These are phyloP conservation scores for Isoetes taiwanensis DNA, from an alignment of 75 land plant species.

Conservation along the genomic window DNA sequence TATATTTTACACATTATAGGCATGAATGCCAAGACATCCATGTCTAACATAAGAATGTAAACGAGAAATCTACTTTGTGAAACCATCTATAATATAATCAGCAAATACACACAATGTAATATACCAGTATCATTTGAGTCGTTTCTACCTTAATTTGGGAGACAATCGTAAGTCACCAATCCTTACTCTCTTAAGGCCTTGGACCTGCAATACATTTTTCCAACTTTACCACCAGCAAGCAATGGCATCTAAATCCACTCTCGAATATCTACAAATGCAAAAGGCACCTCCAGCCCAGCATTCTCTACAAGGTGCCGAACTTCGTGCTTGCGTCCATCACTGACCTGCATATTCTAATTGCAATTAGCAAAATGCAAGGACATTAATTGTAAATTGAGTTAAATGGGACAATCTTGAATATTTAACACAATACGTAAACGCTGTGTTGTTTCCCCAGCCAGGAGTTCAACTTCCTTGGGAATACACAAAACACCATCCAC, in stretches of 20 bases:
- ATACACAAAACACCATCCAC: constrained; percentile 68
- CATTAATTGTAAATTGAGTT: too few species aligned
- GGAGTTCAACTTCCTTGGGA: constrained; percentile 73
- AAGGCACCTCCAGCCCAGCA: constrained; percentile 70
- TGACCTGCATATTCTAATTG: constrained; percentile 77
- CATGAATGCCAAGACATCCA: too few species aligned
- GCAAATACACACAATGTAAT: too few species aligned
- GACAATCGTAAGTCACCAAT: constrained; percentile 85
- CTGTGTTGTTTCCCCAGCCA: constrained; percentile 42
- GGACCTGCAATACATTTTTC: too few species aligned
- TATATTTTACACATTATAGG: too few species aligned
- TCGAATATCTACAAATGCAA: constrained; percentile 3
- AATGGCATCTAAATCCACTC: too few species aligned
- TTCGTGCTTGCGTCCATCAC: constrained; percentile 96
- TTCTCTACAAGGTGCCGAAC: constrained; percentile 87
- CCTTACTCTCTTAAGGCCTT: constrained; percentile 68
- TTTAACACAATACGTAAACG: constrained; percentile 75
- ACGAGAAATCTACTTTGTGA: too few species aligned
- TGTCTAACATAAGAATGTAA: too few species aligned
- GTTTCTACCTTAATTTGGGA: constrained; percentile 82
- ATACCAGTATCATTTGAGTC: too few species aligned
- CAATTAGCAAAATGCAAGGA: too few species aligned
- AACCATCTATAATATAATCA: too few species aligned
- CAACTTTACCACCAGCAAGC: too few species aligned
- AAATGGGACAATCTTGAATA: neutral